Evolutionary conservation across 2,329 filamentous ascomycete species (phyloP).

Genomic region (Ascochyta koolunga): DNA sequence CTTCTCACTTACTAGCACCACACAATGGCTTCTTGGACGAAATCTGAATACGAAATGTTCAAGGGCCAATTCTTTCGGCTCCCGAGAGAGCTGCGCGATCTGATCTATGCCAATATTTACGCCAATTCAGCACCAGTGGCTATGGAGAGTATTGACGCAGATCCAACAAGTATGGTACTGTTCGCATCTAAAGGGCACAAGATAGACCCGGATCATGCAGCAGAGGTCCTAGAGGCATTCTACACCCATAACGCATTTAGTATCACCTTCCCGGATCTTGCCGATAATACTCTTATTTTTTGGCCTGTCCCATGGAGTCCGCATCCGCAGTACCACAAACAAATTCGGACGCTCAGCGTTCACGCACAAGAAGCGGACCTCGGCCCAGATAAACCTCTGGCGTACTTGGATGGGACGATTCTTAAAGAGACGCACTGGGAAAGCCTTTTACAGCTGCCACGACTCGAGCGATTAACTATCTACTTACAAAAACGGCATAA

Average conservation of each 20-base stretch:
- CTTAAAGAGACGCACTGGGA: slow-evolving; percentile 6
- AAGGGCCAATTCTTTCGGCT: slow-evolving; percentile 12
- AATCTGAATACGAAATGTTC: neutral
- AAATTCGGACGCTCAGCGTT: slow-evolving; percentile 21
- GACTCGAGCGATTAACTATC: slow-evolving; percentile 19
- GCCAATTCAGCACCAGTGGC: neutral
- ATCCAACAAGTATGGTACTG: neutral
- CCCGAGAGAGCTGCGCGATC: slow-evolving; percentile 27
- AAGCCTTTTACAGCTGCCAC: slow-evolving; percentile 11
- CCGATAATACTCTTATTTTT: neutral
- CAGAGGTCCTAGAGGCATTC: slow-evolving; percentile 21
- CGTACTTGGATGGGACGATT: neutral
- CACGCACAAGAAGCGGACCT: slow-evolving; percentile 6
- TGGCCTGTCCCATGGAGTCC: neutral
- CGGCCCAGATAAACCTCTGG: neutral
- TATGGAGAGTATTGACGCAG: neutral
- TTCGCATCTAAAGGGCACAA: neutral
- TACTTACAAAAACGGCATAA: slow-evolving; percentile 12
- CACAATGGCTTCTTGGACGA: neutral
- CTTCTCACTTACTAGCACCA: neutral
- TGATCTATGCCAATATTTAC: slow-evolving; percentile 22
- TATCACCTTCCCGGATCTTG: neutral
- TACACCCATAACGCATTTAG: slow-evolving; percentile 18
- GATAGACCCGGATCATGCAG: neutral
- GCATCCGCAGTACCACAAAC: neutral